Evolutionary conservation across 148 eudicot species (phyloP).

Genomic region (Limonium bicolor): DNA sequence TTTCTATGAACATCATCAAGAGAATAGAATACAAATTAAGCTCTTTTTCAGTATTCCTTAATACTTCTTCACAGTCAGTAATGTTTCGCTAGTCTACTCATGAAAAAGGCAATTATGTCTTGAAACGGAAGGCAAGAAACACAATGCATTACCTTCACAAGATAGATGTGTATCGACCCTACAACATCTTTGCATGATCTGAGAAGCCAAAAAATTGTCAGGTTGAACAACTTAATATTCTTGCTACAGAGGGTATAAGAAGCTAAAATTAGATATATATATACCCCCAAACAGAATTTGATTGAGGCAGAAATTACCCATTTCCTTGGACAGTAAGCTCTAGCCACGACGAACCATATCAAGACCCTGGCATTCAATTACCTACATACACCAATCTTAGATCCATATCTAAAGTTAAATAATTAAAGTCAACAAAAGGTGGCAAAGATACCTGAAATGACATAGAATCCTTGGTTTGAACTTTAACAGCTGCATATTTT

Average conservation of each 20-base stretch:
- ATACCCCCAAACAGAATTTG: constrained; percentile 93
- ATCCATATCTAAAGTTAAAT: constrained; percentile 3
- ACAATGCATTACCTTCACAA: constrained; percentile 84
- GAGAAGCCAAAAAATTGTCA: constrained; percentile 18
- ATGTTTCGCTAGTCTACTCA: too few relatives aligned
- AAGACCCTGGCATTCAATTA: constrained; percentile 91
- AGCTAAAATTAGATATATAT: too few relatives aligned
- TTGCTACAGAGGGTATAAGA: too few relatives aligned
- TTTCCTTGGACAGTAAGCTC: constrained; percentile 88
- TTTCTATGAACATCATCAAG: too few relatives aligned
- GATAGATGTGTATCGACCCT: constrained; percentile 74
- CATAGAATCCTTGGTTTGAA: constrained; percentile 61
- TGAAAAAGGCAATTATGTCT: too few relatives aligned
- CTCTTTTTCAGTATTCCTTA: too few relatives aligned
- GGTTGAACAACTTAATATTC: too few relatives aligned
- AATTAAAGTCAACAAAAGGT: not conserved
- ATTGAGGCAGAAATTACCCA: constrained; percentile 84
- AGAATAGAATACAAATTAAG: too few relatives aligned
- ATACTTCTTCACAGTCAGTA: too few relatives aligned
- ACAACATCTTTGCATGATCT: constrained; percentile 97
- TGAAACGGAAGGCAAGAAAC: too few relatives aligned
- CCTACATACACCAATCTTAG: constrained; percentile 23
- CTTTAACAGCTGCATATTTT: constrained; percentile 96
- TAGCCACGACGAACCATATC: constrained; percentile 99
- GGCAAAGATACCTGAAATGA: constrained; percentile 47